Evolutionary conservation across 1,284 basidiomycete genomes (phyloP).

Genomic region (Microbotryomycetes sp.): DNA sequence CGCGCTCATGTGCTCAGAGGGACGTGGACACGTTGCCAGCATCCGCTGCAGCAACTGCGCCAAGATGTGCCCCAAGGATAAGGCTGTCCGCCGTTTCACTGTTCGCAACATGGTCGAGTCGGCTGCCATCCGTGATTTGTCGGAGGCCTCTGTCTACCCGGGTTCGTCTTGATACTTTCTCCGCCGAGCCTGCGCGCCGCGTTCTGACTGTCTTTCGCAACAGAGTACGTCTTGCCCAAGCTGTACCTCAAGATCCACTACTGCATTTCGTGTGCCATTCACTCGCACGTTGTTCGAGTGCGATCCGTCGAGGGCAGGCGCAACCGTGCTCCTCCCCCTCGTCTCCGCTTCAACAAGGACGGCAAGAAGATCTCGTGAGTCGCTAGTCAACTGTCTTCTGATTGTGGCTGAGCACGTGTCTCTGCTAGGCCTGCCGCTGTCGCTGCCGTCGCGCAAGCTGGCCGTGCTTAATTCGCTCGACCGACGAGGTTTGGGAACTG

Average conservation of each 20-base stretch:
- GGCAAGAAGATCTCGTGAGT: conserved; percentile 37
- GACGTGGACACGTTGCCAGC: conserved; percentile 89
- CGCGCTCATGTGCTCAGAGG: conserved; percentile 48
- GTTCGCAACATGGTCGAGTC: conserved; percentile 99
- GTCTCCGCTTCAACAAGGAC: conserved; percentile 90
- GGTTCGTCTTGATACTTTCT: conserved; percentile 51
- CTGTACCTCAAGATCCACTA: conserved; percentile 99
- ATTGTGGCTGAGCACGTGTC: not conserved
- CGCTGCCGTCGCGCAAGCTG: conserved; percentile 21
- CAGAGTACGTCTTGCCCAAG: conserved; percentile 96
- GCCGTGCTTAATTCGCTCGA: conserved; percentile 19
- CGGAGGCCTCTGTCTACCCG: conserved; percentile 88
- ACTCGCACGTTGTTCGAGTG: conserved; percentile 97
- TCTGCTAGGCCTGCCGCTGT: conserved; percentile 20
- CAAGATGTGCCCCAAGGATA: conserved; percentile 67
- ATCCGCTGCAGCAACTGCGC: conserved; percentile 94
- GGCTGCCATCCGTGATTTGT: conserved; percentile 94
- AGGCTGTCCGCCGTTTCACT: conserved; percentile 99
- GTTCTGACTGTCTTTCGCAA: not conserved
- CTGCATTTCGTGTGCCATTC: conserved; percentile 98
- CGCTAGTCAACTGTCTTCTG: not conserved
- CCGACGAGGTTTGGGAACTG: too few relatives aligned
- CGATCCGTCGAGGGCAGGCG: conserved; percentile 81
- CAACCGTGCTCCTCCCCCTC: conserved; percentile 92
- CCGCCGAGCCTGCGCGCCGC: not conserved